Conservation (phyloP, 352 stramenopile genomes). For the Thalassiosira hispida region DNA sequence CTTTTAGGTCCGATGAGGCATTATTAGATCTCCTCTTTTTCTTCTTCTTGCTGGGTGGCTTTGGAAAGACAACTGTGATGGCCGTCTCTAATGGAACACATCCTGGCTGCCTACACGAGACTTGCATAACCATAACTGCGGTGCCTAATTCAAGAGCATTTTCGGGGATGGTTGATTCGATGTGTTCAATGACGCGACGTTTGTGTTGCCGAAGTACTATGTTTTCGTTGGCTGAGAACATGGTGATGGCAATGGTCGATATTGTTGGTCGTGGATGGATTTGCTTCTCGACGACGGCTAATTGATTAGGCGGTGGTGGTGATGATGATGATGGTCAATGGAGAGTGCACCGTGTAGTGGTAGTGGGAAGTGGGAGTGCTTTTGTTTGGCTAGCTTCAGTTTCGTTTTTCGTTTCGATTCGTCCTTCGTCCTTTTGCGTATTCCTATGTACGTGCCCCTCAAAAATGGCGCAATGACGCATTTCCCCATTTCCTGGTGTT, state of each 20-base stretch:
- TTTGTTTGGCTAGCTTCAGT: too few species aligned
- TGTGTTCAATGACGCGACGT: slow-evolving; percentile 68
- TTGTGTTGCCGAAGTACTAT: slow-evolving; percentile 80
- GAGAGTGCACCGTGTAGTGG: too few species aligned
- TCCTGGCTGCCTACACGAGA: slow-evolving; percentile 71
- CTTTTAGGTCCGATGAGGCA: background rate
- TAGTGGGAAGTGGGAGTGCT: too few species aligned
- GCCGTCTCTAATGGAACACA: slow-evolving; percentile 83
- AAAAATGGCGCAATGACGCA: too few species aligned
- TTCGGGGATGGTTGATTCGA: slow-evolving; percentile 79
- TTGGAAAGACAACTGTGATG: slow-evolving; percentile 83
- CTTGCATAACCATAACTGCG: slow-evolving; percentile 83
- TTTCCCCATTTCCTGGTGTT: too few species aligned
- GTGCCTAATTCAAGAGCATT: slow-evolving; percentile 73
- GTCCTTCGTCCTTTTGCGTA: too few species aligned
- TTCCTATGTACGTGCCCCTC: too few species aligned
- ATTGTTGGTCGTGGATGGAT: slow-evolving; percentile 5
- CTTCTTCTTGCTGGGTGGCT: slow-evolving; percentile 31
- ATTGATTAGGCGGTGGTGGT: background rate
- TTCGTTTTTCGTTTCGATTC: too few species aligned
- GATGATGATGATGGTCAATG: too few species aligned
- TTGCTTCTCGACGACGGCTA: too few species aligned
- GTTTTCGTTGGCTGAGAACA: slow-evolving; percentile 87
- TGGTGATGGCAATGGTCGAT: slow-evolving; percentile 16
- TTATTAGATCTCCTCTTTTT: slow-evolving; percentile 18